These are phyloP conservation scores for Scenedesmus sp. DNA, from an alignment of 163 green algal genomes.

Conservation along the genomic window DNA sequence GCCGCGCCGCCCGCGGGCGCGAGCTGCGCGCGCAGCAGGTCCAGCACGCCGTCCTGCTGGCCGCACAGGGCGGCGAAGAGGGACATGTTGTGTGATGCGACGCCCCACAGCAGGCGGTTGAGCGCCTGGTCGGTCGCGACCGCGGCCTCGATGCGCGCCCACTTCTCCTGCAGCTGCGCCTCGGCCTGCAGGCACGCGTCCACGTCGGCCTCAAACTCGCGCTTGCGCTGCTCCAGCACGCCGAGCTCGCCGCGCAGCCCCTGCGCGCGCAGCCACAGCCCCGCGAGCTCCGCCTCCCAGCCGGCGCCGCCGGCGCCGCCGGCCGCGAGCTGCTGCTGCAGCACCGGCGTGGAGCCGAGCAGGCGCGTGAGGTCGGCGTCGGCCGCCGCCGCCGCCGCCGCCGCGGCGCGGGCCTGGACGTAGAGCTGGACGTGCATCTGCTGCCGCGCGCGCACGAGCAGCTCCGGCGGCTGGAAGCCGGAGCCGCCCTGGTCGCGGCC, in stretches of 20 bases:
- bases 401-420: neutral
- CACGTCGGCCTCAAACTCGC: neutral
- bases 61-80: neutral
- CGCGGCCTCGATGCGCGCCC: neutral
- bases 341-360: constrained; percentile 19
- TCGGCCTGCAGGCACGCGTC: neutral
- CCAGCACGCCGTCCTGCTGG: neutral
- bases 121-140: neutral
- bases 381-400: neutral
- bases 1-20: neutral
- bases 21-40: constrained; percentile 4
- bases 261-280: constrained; percentile 8
- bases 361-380: constrained; percentile 3
- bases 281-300: constrained; percentile 20
- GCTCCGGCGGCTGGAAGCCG: neutral
- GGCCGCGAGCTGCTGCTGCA: neutral
- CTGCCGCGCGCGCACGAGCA: constrained; percentile 31
- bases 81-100: neutral
- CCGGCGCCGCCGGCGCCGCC: neutral
- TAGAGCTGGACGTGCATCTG: constrained; percentile 18
- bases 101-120: constrained; percentile 10
- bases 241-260: constrained; percentile 6
- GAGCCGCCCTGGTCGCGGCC: too few relatives aligned
- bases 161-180: constrained; percentile 6
- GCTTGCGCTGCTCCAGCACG: constrained; percentile 6